Base-by-base conservation (phyloP, 1,284 basidiomycete species). In the Ustilago cynodontis region DNA sequence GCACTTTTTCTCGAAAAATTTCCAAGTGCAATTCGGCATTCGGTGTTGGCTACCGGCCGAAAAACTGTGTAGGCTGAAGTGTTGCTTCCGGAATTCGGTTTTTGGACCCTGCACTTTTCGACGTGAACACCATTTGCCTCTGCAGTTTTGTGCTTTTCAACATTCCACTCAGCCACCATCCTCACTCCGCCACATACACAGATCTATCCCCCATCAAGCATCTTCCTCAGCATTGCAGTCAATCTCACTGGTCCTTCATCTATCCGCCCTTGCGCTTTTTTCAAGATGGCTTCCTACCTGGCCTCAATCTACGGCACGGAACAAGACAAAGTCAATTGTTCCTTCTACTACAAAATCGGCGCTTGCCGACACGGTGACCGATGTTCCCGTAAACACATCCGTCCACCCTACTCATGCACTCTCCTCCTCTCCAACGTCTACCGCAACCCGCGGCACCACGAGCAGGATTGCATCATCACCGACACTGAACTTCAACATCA, bases 371-470 rank as follows among this genome's bases (percentile, higher is more conserved):
- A 97, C 86, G 94, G 94, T n/a, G 95, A 97, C 82, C 90, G 95
- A 67, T 97, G 94, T 86, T 97, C 94, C 3, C 90, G 97, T 82
- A 98, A 99, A 87, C 97, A 99, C 88, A 98, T 98, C 86, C 92
- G 93, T 82, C 97, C 97, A 1, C 93, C 94, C 2, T 98, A 96
- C 87, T 98, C 95, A 1, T 95, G 98, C 84, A 99, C 97, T 2
- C 95, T 99, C 47, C 90, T 99, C 24, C 90, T 99, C 20, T 94
- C 95, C n/a, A 99, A 99, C 84, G 95, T 99, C 56, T 99, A 98
- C 87, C 95, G 98, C 87, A 99, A 99, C 87, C 97, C 97, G 1
- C 93, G 93, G 1, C 93, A 96, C 81, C 71, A 79, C 28, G 93
- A 94, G 84, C 93, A 94, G 43, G 90, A 94, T 82, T 91, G 93